Evolutionary conservation across 73 alveolate genomes (phyloP).

Genomic region (Uronychia setigera): DNA sequence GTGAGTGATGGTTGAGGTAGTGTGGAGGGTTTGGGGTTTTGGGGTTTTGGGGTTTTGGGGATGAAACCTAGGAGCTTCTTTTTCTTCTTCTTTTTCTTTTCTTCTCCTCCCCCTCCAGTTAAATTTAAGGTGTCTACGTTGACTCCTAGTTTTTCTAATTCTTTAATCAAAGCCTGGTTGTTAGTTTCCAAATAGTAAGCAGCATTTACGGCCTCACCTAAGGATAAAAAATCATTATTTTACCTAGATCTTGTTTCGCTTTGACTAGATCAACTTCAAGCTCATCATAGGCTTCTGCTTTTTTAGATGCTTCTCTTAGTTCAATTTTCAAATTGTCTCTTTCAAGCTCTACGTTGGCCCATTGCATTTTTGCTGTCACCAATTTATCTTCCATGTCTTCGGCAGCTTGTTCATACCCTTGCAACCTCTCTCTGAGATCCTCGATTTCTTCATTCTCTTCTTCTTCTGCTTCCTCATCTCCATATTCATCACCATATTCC

Average conservation of each 20-base stretch:
- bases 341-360: conserved; percentile 13
- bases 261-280: not conserved
- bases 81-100: not conserved
- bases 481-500: not conserved
- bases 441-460: not conserved
- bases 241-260: conserved; percentile 7
- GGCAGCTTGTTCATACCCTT: not conserved
- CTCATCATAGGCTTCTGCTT: not conserved
- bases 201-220: not conserved
- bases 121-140: not conserved
- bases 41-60: not conserved
- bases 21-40: not conserved
- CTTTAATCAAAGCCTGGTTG: not conserved
- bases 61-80: not conserved
- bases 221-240: not conserved
- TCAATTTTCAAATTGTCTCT: conserved; percentile 9
- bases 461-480: conserved; percentile 15
- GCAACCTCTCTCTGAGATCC: not conserved
- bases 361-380: conserved; percentile 10
- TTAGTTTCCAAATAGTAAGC: not conserved
- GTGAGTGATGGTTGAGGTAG: conserved; percentile 4
- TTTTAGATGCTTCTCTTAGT: not conserved
- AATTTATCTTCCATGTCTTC: not conserved
- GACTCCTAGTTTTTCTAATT: not conserved
- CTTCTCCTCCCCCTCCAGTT: not conserved